Evolutionary conservation across 2,329 filamentous ascomycete species (phyloP), one percentile per base, ranked within the genome.

Genomic region (Colletotrichum higginsianum): DNA sequence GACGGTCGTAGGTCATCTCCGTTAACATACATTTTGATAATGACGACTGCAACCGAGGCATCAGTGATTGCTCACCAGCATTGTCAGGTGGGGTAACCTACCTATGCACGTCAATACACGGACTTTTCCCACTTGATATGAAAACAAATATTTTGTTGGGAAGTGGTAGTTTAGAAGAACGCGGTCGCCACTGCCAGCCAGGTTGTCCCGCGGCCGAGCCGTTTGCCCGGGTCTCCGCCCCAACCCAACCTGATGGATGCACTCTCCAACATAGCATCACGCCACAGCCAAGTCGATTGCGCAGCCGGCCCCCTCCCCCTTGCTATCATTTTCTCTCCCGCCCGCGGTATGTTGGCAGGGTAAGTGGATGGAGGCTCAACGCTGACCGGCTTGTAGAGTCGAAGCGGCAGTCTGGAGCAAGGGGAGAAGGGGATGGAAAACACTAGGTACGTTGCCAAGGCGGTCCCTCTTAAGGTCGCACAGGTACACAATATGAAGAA

Each of bases 221-320:
- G 65, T 71, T 71, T 58, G 65, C 46, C 68, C 68, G 68, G 58
- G 35, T 52, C 57, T 71, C 68, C 68, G 65, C 68, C 68, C 68
- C 68, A 71, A 71, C 62, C 21, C 53, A 35, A 23, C 21, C 53
- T 26, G 11, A 55, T 38, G 18, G 11, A 55, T 38, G 18, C 16
- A 8, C 4, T 4, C 30, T 30, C 18, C 30, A 55, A 26, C 35
- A 13, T 18, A 55, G 52, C 30, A 30, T n/a, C 30, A 21, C 18
- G 52, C 18, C 52, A 30, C 52, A 18, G 12, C 30, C 53, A 56
- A 23, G 53, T 38, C 35, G 11, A 15, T 16, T 38, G 53, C 35
- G 53, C 35, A 5, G n/a, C 7, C 12, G 13, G 18, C 16, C 18
- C 12, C 21, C 13, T 21, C 12, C 2, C 6, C 2, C n/a, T 23